Evolutionary conservation across 495 filamentous ascomycete genomes (phyloP).

Genomic region (Podospora pseudopauciseta): DNA sequence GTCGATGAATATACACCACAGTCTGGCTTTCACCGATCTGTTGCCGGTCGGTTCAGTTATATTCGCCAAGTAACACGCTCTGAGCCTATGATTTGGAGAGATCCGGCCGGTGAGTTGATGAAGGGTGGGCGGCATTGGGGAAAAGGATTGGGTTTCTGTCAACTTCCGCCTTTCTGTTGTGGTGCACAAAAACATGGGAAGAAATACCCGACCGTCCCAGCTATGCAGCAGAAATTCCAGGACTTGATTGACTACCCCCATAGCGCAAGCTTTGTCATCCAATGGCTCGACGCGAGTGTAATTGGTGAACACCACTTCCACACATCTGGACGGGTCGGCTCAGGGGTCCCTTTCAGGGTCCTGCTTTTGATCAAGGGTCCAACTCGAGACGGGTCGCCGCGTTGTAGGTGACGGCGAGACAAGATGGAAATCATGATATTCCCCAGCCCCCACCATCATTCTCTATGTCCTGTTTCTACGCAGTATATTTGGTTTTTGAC

Average conservation of each 20-base stretch:
- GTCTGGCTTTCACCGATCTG: too few species aligned
- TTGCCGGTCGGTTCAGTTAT: background rate
- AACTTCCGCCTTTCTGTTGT: background rate
- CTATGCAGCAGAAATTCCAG: background rate
- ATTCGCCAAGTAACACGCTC: background rate
- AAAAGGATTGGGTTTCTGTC: background rate
- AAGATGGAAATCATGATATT: background rate
- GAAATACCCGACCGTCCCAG: background rate
- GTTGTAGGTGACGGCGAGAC: too few species aligned
- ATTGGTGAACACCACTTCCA: background rate
- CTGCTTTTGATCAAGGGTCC: background rate
- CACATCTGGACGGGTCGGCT: background rate
- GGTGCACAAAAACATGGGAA: background rate
- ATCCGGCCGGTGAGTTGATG: background rate
- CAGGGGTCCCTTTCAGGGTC: background rate
- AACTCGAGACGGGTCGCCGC: too few species aligned
- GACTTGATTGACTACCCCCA: background rate
- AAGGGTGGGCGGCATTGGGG: background rate
- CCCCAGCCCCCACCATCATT: background rate
- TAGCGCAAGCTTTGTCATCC: background rate
- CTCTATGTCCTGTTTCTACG: background rate
- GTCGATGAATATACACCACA: too few species aligned
- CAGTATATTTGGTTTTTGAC: background rate
- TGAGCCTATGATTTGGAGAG: background rate
- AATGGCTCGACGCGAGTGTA: background rate